Percentiles rank a stretch among this genome's conserved stretches.
Evolutionary conservation across 495 filamentous ascomycete genomes (phyloP).

Genomic region (Hypoxylon cercidicola): DNA sequence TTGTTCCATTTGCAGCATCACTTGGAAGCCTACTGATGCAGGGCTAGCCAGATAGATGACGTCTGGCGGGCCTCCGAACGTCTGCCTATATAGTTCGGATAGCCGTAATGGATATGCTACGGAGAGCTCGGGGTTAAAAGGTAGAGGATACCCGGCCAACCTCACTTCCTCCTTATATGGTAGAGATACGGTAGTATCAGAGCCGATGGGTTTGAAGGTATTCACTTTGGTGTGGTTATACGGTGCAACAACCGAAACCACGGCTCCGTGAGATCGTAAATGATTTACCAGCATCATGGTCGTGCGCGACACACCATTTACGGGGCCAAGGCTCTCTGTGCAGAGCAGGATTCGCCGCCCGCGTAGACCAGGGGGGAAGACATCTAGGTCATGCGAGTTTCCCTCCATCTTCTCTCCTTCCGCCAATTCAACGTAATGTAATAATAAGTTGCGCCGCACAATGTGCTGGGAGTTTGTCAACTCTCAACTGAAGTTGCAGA

Average conservation of each 20-base stretch:
- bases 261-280: constrained; percentile 63
- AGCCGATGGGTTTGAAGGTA: constrained; percentile 42
- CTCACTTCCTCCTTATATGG: constrained; percentile 49
- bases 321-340: constrained; percentile 71
- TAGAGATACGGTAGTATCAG: background rate
- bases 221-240: constrained; percentile 53
- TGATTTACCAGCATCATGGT: constrained; percentile 71
- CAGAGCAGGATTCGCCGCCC: constrained; percentile 68
- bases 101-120: constrained; percentile 71
- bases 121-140: constrained; percentile 71
- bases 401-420: constrained; percentile 6
- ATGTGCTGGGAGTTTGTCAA: background rate
- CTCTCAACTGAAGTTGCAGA: constrained; percentile 1
- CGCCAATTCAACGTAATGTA: background rate
- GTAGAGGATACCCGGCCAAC: constrained; percentile 67
- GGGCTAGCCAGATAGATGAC: constrained; percentile 73
- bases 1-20: constrained; percentile 66
- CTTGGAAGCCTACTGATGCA: constrained; percentile 71
- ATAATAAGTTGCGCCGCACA: background rate
- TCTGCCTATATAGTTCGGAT: constrained; percentile 60
- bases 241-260: constrained; percentile 69
- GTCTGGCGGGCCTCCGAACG: constrained; percentile 61
- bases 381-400: constrained; percentile 38
- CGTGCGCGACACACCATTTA: constrained; percentile 73
- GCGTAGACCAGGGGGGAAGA: constrained; percentile 57